Evolutionary conservation across 352 stramenopile species (phyloP), one percentile per base, ranked within the genome.

Genomic region (Phytopythium helicoides): DNA sequence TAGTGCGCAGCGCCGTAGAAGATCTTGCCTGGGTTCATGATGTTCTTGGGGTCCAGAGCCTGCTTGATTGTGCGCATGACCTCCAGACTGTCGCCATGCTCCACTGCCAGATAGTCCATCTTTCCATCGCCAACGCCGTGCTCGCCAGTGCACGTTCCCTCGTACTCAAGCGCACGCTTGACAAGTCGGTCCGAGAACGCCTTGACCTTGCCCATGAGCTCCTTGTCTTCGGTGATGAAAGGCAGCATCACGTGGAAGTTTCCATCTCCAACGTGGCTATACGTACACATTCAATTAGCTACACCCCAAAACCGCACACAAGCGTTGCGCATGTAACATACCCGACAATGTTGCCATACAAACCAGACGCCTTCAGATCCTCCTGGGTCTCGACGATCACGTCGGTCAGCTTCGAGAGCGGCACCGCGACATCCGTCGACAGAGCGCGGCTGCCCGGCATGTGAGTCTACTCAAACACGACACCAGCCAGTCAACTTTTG

Each of bases 171-270:
- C n/a, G 92, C 92, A n/a, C 81, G 74, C 51, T 86, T 64, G 35
- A 92, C 82, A 12, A 94, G 64, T 12, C 80, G 80, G 52, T 91
- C 77, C 52, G 93, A 97, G 34, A 99, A 93, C 25, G 81, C 66
- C 49, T 89, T 79, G 36, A 98, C 80, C 56, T 89, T 88, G 18
- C 71, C 53, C 64, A 97, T 84, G 45, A 98, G 81, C 49, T 86
- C 68, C 6, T 81, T 65, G 53, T 98, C 74, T 51, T 96, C 75
- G 36, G 69, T 71, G 53, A 92, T 75, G 60, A 96, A 88, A 19
- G 97, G 91, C 44, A 99, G 70, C 66, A 99, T 98, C 40, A 95
- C 95, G 73, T 99, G 96, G 68, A 99, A 99, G 74, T 99, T 99
- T 38, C 96, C 97, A 62, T 99, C 97, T 19, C 97, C 86, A 3